Evolutionary conservation across 2,329 filamentous ascomycete species (phyloP).

Genomic region (Alternaria solani): DNA sequence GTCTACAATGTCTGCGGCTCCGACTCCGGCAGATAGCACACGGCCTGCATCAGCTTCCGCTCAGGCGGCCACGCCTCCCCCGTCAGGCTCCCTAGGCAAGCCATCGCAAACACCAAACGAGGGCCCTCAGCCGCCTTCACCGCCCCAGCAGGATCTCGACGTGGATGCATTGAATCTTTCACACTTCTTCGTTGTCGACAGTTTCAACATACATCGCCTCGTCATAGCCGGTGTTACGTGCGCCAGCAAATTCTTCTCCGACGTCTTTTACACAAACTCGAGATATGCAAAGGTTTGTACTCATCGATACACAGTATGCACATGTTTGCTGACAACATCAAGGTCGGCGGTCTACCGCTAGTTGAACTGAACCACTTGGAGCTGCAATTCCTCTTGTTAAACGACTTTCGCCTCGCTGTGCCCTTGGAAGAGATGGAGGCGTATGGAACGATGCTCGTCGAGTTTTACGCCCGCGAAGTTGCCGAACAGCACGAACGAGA

Average conservation of each 20-base stretch:
- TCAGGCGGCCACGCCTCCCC: conserved; percentile 58
- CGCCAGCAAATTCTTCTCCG: conserved; percentile 98
- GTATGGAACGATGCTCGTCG: conserved; percentile 97
- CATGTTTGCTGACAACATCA: conserved; percentile 20
- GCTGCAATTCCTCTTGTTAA: conserved; percentile 91
- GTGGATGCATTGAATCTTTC: conserved; percentile 63
- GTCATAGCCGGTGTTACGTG: conserved; percentile 98
- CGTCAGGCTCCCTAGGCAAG: conserved; percentile 58
- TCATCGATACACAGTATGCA: neutral
- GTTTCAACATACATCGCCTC: conserved; percentile 96
- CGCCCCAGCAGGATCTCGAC: conserved; percentile 51
- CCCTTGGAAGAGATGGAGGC: conserved; percentile 95
- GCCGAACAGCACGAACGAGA: conserved; percentile 66
- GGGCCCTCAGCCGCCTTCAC: conserved; percentile 47
- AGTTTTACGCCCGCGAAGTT: conserved; percentile 94
- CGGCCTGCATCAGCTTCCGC: conserved; percentile 40
- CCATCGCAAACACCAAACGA: conserved; percentile 41
- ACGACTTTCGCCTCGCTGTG: conserved; percentile 93
- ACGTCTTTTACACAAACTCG: conserved; percentile 99
- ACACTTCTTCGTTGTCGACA: conserved; percentile 93
- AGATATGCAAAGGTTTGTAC: conserved; percentile 91
- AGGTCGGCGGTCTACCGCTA: conserved; percentile 94
- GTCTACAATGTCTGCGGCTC: conserved; percentile 38
- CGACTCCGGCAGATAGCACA: conserved; percentile 35
- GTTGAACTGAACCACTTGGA: conserved; percentile 95